Evolutionary conservation across 2,329 filamentous ascomycete genomes (phyloP).

Genomic region (Diaporthe nobilis): DNA sequence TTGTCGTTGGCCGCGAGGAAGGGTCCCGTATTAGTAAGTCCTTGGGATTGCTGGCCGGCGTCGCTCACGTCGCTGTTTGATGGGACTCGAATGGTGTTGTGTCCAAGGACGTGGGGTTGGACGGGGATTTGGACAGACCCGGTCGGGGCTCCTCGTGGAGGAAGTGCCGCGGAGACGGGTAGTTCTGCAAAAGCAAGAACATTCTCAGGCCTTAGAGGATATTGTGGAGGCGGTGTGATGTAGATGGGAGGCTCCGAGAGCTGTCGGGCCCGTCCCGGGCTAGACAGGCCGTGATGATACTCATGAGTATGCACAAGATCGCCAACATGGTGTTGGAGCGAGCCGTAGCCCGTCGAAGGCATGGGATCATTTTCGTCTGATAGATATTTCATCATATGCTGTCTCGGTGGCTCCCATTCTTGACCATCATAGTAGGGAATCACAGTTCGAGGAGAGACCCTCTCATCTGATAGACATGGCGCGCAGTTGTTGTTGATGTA

Average conservation of each 20-base stretch:
- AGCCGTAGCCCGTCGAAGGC: not conserved
- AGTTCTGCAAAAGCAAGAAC: not conserved
- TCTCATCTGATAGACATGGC: constrained; percentile 10
- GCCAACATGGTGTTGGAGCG: not conserved
- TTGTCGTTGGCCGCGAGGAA: too few species aligned
- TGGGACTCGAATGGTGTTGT: constrained; percentile 2
- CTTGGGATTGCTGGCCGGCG: not conserved
- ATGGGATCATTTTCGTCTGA: not conserved
- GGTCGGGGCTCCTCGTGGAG: not conserved
- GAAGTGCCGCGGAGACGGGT: not conserved
- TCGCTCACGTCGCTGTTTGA: not conserved
- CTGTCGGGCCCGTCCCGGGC: not conserved
- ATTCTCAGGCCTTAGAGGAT: not conserved
- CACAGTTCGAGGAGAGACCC: constrained; percentile 36
- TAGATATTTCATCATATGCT: not conserved
- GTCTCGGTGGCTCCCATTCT: not conserved
- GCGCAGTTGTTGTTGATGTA: not conserved
- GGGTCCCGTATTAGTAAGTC: not conserved
- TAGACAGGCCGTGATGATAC: not conserved
- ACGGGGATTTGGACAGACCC: not conserved
- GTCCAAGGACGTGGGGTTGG: not conserved
- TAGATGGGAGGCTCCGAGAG: not conserved
- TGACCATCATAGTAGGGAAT: not conserved
- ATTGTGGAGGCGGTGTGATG: constrained; percentile 2
- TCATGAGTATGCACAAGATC: not conserved